phyloP scores from a whole-genome alignment of 2,329 filamentous ascomycete genomes.

The Zasmidium angulare region DNA sequence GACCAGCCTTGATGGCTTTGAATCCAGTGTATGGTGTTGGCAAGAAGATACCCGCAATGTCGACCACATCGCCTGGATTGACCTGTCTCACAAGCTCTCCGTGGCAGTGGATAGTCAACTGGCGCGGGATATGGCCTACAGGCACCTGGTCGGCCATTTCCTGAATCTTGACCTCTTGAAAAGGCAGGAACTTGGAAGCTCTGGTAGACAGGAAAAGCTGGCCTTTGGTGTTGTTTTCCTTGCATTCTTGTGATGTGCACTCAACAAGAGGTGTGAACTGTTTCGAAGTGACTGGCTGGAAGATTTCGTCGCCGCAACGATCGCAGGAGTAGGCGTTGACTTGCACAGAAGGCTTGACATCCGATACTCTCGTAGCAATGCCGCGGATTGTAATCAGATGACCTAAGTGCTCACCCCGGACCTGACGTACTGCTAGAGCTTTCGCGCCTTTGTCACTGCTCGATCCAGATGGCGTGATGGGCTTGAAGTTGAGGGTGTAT shows the following conservation, averaged over 20 bases:
- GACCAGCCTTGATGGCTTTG: slow-evolving; percentile 89
- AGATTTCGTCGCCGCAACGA: slow-evolving; percentile 93
- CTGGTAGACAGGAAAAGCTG: slow-evolving; percentile 93
- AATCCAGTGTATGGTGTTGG: slow-evolving; percentile 99
- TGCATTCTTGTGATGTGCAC: slow-evolving; percentile 89
- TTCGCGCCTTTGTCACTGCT: slow-evolving; percentile 60
- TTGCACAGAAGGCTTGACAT: slow-evolving; percentile 96
- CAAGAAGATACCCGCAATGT: slow-evolving; percentile 92
- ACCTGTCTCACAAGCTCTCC: slow-evolving; percentile 82
- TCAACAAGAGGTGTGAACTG: slow-evolving; percentile 83
- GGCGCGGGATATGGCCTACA: slow-evolving; percentile 93
- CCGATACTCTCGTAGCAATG: slow-evolving; percentile 91
- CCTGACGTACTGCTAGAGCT: slow-evolving; percentile 84
- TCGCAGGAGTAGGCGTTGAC: slow-evolving; percentile 99
- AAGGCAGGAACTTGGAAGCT: slow-evolving; percentile 93
- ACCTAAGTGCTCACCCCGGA: slow-evolving; percentile 89
- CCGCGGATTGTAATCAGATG: slow-evolving; percentile 91
- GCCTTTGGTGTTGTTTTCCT: slow-evolving; percentile 85
- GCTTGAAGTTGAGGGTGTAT: slow-evolving; percentile 96
- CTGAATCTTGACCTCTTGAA: slow-evolving; percentile 98
- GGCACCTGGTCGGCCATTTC: slow-evolving; percentile 99
- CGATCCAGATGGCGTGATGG: slow-evolving; percentile 70
- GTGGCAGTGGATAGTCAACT: slow-evolving; percentile 84
- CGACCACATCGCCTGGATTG: slow-evolving; percentile 91
- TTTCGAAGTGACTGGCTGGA: slow-evolving; percentile 90